phyloP scores from a whole-genome alignment of 768 basidiomycete species.

The Hygrocybe coccinea region DNA sequence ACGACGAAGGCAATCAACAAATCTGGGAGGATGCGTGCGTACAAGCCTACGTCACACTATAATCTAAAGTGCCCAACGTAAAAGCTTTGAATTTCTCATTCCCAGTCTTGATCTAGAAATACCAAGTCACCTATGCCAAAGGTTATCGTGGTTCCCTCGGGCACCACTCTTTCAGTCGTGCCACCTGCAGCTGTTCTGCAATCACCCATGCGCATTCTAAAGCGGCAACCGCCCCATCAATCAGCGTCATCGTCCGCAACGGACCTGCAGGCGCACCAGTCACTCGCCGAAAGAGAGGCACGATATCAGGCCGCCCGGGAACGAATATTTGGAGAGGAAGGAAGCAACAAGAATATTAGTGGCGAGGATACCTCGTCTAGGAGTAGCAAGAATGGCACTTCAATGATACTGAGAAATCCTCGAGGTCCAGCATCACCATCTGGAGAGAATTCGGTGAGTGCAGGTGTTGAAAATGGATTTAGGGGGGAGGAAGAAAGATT shows the following conservation, averaged over 20 bases:
- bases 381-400: constrained; percentile 2
- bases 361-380: neutral
- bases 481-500: neutral
- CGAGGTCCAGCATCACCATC: constrained; percentile 23
- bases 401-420: constrained; percentile 28
- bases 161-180: constrained; percentile 32
- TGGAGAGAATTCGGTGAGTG: constrained; percentile 23
- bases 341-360: constrained; percentile 5
- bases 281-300: constrained; percentile 63
- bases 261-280: constrained; percentile 19
- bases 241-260: constrained; percentile 19
- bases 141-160: constrained; percentile 42
- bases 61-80: neutral
- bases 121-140: constrained; percentile 62
- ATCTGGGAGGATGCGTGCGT: constrained; percentile 72
- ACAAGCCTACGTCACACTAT: neutral
- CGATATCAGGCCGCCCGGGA: constrained; percentile 70
- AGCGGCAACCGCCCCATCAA: constrained; percentile 49
- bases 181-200: constrained; percentile 56
- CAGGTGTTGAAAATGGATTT: neutral
- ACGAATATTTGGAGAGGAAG: constrained; percentile 56
- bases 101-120: constrained; percentile 40
- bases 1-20: constrained; percentile 42
- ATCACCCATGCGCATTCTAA: constrained; percentile 64
- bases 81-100: neutral